Base-by-base conservation (phyloP, 2,329 filamentous ascomycete species). In the Raffaelea ambrosiae region DNA sequence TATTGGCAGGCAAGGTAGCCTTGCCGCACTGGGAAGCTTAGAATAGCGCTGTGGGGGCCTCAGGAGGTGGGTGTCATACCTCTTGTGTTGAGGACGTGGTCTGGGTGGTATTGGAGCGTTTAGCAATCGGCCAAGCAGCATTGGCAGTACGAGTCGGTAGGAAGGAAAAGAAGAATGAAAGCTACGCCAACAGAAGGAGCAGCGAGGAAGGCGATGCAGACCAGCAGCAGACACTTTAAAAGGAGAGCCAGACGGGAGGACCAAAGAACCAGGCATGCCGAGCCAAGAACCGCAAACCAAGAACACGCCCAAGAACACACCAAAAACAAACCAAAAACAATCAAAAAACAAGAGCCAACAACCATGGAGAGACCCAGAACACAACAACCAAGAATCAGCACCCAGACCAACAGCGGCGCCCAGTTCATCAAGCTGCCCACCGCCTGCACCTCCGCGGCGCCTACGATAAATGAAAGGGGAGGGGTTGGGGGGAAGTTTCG, bases 11-110 rank as follows among this genome's bases (percentile, higher is more conserved):
- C 20, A 23, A 40, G 51, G 48, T 45, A 52, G 44, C 47, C 48
- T 49, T 39, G 51, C 45, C 42, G 41, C 46, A n/a, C 33, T 22
- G 31, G 44, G 18, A 38, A 44, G 19, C 35, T 23, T 43, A 21
- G 50, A 39, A 42, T 51, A 51, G 45, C 41, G 54, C 20, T 44
- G 52, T 49, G 54, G 54, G 14, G 54, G 49, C 35, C 23, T 50
- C 39, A 54, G 46, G 38, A 53, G 39, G 43, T 23, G 40, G 40
- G 29, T 35, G 39, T 48, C 43, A 36, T 47, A 41, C 16, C 26
- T 13, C 26, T n/a, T n/a, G n/a, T n/a, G n/a, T n/a, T n/a, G n/a
- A n/a, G n/a, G n/a, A n/a, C n/a, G n/a, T n/a, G n/a, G n/a, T n/a
- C n/a, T n/a, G n/a, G n/a, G n/a, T n/a, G n/a, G n/a, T n/a, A n/a